phyloP scores from a whole-genome alignment of 805 yeast genomes.

The Yarrowia sp. region DNA sequence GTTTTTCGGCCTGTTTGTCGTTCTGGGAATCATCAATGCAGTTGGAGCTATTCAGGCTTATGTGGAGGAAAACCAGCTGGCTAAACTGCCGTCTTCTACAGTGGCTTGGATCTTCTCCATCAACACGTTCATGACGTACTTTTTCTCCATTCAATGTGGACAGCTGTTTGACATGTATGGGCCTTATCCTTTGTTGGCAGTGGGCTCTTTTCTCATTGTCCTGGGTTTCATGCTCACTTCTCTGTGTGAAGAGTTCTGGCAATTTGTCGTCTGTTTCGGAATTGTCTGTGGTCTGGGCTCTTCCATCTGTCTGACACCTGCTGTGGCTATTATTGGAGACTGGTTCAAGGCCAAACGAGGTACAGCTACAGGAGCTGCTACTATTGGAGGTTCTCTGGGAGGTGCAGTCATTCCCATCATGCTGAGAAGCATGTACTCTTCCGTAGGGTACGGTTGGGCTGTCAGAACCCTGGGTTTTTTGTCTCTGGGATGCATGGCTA shows the following conservation, averaged over 20 bases:
- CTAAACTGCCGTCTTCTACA: slow-evolving; percentile 45
- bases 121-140: slow-evolving; percentile 49
- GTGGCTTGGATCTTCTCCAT: slow-evolving; percentile 67
- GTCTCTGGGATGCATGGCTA: slow-evolving; percentile 43
- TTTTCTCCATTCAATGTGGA: slow-evolving; percentile 53
- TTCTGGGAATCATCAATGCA: slow-evolving; percentile 57
- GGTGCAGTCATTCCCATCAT: slow-evolving; percentile 57
- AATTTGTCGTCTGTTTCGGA: slow-evolving; percentile 60
- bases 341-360: slow-evolving; percentile 65
- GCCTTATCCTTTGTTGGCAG: slow-evolving; percentile 43
- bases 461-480: slow-evolving; percentile 53
- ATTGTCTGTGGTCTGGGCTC: slow-evolving; percentile 57
- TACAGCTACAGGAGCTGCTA: slow-evolving; percentile 51
- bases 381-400: slow-evolving; percentile 57
- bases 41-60: slow-evolving; percentile 64
- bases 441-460: slow-evolving; percentile 61
- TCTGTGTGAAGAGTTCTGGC: slow-evolving; percentile 53
- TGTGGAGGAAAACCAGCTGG: slow-evolving; percentile 54
- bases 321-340: slow-evolving; percentile 61
- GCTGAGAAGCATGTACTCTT: slow-evolving; percentile 49
- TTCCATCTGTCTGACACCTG: slow-evolving; percentile 59
- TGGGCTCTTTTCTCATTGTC: slow-evolving; percentile 48
- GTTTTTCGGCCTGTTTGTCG: slow-evolving; percentile 53
- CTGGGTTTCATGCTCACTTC: slow-evolving; percentile 59
- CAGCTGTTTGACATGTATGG: slow-evolving; percentile 65